Evolutionary conservation across 2,329 filamentous ascomycete genomes (phyloP), one percentile per base, ranked within the genome.

Genomic region (Fonsecaea nubica): DNA sequence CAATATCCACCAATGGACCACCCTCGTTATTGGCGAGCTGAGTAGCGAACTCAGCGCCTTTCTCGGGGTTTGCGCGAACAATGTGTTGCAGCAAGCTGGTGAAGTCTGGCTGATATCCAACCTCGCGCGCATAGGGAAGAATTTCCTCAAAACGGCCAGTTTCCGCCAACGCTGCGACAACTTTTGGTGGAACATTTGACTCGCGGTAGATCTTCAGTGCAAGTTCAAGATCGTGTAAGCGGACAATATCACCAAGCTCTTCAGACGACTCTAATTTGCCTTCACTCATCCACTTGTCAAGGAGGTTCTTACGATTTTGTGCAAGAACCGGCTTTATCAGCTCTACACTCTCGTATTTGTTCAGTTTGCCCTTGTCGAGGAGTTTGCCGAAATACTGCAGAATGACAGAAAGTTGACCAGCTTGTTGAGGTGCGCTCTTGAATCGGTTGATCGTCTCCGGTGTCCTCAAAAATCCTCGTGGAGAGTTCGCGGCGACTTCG

Each of bases 301-400:
- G 86, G 32, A 99, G 83, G 76, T 98, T 92, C 82, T 97, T 98
- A 71, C 95, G 89, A 78, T 93, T 95, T 80, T 99, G 95, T 64
- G 91, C 89, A 65, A 99, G 86, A 21, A 99, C 95, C 21, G 95
- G 95, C 72, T 93, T 89, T 9, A 95, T 93, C 68, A 99, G 85
- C 82, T 99, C 95, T 45, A 99, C 83, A 55, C 93, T 97, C 81
- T 99, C 95, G 72, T 96, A 91, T 77, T 90, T 89, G 82, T 99
- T 99, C 54, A 99, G 84, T 33, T 87, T 87, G 65, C 95, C 94
- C 86, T 99, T 97, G 78, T 99, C 96, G 38, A 99, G 86, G 52
- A 99, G 85, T 87, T 97, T 93, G 69, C 95, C 95, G 73, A 99
- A 99, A 81, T 99, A 99, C 77, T 98, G 95, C 61, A 99, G 85